Evolutionary conservation across 108 stramenopile species (phyloP), one percentile per base, ranked within the genome.

Genomic region (Licmophora abbreviata): DNA sequence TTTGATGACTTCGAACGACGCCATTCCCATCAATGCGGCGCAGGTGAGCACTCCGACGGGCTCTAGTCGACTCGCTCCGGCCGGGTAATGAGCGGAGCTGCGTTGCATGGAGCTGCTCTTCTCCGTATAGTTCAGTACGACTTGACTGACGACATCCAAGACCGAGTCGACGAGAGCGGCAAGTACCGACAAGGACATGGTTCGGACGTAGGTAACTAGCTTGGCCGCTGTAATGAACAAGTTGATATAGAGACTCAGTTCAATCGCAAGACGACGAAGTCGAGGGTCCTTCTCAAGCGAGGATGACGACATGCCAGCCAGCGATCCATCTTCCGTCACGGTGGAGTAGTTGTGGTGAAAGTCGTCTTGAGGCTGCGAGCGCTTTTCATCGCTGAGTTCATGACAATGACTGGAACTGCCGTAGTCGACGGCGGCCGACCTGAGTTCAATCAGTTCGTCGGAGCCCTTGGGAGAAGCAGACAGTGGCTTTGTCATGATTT

Each of bases 11-110:
- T 92, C 88, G 45, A 94, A 85, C 33, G 72, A 74, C 14, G 91
- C 95, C 71, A 94, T 89, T 9, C 91, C 92, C 95, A 96, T 96
- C 7, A 96, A 44, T 6, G 92, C 85, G 17, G 95, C 93, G 56
- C 92, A 93, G 6, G 87, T 87, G 44, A 97, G 66, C 21, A 94
- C 93, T 6, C 93, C 93, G 28, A 97, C 63, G 9, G 95, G 91
- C 72, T 97, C 95, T 37, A 97, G 56, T 52, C 95, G 76, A 7
- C 69, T 53, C 4, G 93, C 85, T 7, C 95, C 95, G 2, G 91
- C 93, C 1, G 95, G 95, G 70, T 94, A 96, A 45, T 78, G 68
- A 5, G 86, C 92, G 14, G 74, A 75, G 18, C 67, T 66, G 12
- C 86, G 83, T 29, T 82, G 62, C 48, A 78, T 66, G 14, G 52